Conservation (phyloP, 164 flowering plant species). For the Warburgia ugandensis region DNA sequence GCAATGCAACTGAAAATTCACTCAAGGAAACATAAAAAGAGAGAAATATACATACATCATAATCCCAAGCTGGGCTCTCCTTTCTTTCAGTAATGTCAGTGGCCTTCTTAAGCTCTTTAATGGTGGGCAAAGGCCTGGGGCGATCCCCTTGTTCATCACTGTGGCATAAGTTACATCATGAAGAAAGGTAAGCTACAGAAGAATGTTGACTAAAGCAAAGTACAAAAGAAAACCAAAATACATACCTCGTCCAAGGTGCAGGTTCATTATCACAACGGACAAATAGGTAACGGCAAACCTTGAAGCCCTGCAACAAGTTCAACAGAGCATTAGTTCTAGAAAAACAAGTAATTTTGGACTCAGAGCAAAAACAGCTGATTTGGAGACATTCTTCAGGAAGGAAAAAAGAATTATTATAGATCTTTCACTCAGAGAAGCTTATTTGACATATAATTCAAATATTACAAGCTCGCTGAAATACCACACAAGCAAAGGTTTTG, state of each 20-base stretch:
- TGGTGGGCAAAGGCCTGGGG: slow-evolving; percentile 62
- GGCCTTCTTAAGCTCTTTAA: slow-evolving; percentile 56
- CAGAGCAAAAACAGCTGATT: too few relatives aligned
- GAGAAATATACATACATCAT: slow-evolving; percentile 54
- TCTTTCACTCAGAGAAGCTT: too few relatives aligned
- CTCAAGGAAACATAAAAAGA: too few relatives aligned
- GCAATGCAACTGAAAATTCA: too few relatives aligned
- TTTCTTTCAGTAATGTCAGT: slow-evolving; percentile 57
- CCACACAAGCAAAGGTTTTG: too few relatives aligned
- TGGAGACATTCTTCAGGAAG: too few relatives aligned
- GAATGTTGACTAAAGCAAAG: neutral
- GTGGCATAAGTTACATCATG: slow-evolving; percentile 17
- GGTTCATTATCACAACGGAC: slow-evolving; percentile 92
- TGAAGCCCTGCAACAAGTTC: slow-evolving; percentile 41
- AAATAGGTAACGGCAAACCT: slow-evolving; percentile 78
- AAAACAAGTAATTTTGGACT: too few relatives aligned
- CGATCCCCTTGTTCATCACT: slow-evolving; percentile 90
- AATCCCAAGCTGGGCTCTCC: slow-evolving; percentile 71
- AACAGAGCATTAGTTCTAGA: too few relatives aligned
- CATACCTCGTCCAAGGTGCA: slow-evolving; percentile 94
- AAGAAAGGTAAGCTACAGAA: too few relatives aligned
- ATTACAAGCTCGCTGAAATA: too few relatives aligned
- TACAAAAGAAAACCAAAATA: neutral
- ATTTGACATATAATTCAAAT: too few relatives aligned
- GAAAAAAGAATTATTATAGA: too few relatives aligned